A percentile compares a stretch with the other conserved stretches of the same genome.
These are phyloP conservation scores for Carex scoparia DNA, from an alignment of 176 grass and related monocot species.

Conservation along the genomic window DNA sequence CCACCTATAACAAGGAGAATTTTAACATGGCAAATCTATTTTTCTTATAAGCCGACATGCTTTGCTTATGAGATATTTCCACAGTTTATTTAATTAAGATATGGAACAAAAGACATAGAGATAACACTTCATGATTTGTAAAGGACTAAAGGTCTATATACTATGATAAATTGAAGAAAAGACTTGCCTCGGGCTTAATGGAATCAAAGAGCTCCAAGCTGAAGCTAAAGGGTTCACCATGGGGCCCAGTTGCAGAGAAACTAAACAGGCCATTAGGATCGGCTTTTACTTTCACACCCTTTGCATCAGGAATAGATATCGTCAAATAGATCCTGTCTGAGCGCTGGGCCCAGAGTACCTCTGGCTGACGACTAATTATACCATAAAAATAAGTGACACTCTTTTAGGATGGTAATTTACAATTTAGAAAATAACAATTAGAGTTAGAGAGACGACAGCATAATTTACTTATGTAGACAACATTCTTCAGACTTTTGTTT, in stretches of 20 bases:
- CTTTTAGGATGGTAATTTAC: neutral
- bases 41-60: neutral
- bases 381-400: constrained; percentile 26
- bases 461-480: neutral
- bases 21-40: neutral
- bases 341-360: constrained; percentile 90
- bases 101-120: neutral
- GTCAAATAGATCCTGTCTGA: constrained; percentile 87
- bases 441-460: neutral
- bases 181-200: constrained; percentile 55
- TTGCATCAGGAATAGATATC: constrained; percentile 72
- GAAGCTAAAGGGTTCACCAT: constrained; percentile 61
- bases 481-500: neutral
- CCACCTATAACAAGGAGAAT: constrained; percentile 33
- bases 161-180: neutral
- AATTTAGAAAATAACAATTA: neutral
- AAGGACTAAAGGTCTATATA: neutral
- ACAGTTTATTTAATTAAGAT: neutral
- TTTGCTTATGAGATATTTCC: neutral
- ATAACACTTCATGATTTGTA: neutral
- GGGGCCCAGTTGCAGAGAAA: constrained; percentile 51
- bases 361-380: constrained; percentile 73
- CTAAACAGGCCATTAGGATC: constrained; percentile 56
- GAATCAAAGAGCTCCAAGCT: constrained; percentile 71
- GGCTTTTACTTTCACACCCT: constrained; percentile 66